Evolutionary conservation across 2,329 filamentous ascomycete genomes (phyloP).

Genomic region (Ascosphaera apis): DNA sequence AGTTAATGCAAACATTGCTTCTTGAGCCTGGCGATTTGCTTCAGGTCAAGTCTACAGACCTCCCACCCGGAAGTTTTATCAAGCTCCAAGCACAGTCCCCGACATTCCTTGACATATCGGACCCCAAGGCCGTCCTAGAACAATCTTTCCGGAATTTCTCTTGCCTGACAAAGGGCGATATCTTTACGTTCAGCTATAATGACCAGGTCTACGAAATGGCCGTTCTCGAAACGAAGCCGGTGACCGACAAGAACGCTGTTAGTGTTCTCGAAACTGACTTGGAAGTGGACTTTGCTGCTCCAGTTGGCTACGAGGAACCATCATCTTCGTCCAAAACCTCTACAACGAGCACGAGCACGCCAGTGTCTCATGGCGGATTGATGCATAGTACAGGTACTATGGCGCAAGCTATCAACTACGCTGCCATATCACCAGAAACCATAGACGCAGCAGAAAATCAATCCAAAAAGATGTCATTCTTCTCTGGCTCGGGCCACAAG

Average conservation of each 20-base stretch:
- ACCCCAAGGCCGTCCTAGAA: conserved; percentile 91
- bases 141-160: conserved; percentile 93
- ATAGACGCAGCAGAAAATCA: conserved; percentile 39
- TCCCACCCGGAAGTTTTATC: conserved; percentile 75
- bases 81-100: conserved; percentile 90
- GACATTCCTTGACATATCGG: conserved; percentile 86
- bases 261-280: conserved; percentile 93
- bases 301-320: conserved; percentile 83
- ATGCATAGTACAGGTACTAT: conserved; percentile 76
- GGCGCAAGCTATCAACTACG: conserved; percentile 96
- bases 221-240: conserved; percentile 79
- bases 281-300: conserved; percentile 84
- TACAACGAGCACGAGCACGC: conserved; percentile 54
- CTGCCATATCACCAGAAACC: conserved; percentile 60
- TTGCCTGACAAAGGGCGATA: conserved; percentile 73
- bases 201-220: conserved; percentile 83
- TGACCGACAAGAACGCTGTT: conserved; percentile 57
- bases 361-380: conserved; percentile 50
- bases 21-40: conserved; percentile 86
- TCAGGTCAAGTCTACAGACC: conserved; percentile 82
- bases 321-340: conserved; percentile 32
- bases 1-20: conserved; percentile 84
- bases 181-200: conserved; percentile 95
- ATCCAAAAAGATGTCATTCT: conserved; percentile 48
- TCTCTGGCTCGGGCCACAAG: conserved; percentile 56